Percentiles rank a stretch among this genome's conserved stretches.
Evolutionary conservation across 108 stramenopile species (phyloP).

Genomic region (Ochromonas danica): DNA sequence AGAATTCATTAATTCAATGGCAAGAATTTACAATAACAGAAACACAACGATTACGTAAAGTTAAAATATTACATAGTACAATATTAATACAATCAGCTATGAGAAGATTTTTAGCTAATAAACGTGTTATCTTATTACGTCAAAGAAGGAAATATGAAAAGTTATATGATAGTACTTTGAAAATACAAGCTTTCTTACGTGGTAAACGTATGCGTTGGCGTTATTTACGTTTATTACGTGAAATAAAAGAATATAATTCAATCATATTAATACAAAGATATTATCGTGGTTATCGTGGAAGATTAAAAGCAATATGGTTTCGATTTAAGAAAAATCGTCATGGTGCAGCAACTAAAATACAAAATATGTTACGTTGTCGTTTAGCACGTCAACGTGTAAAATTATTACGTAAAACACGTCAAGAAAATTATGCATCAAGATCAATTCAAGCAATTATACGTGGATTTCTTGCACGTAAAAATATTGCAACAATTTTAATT

Average conservation of each 20-base stretch:
- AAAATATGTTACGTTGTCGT: neutral
- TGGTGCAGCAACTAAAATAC: neutral
- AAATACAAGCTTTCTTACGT: constrained; percentile 12
- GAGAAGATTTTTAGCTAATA: neutral
- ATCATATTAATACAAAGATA: neutral
- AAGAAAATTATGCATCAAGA: neutral
- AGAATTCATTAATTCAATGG: neutral
- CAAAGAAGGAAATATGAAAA: constrained; percentile 7
- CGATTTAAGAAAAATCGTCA: neutral
- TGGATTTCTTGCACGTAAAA: constrained; percentile 8
- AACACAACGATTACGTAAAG: neutral
- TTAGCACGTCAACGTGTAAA: neutral
- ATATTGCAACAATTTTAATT: neutral
- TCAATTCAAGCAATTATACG: constrained; percentile 6
- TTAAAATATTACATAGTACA: neutral
- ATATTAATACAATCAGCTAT: neutral
- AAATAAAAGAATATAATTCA: neutral
- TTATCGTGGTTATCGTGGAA: neutral
- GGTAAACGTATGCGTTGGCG: neutral
- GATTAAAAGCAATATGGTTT: neutral
- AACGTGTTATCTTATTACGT: neutral
- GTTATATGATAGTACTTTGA: neutral
- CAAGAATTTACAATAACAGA: neutral
- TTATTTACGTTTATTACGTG: neutral
- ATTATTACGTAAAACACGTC: neutral